Evolutionary conservation across 2,329 filamentous ascomycete species (phyloP).

Genomic region (Neonectria faginata): DNA sequence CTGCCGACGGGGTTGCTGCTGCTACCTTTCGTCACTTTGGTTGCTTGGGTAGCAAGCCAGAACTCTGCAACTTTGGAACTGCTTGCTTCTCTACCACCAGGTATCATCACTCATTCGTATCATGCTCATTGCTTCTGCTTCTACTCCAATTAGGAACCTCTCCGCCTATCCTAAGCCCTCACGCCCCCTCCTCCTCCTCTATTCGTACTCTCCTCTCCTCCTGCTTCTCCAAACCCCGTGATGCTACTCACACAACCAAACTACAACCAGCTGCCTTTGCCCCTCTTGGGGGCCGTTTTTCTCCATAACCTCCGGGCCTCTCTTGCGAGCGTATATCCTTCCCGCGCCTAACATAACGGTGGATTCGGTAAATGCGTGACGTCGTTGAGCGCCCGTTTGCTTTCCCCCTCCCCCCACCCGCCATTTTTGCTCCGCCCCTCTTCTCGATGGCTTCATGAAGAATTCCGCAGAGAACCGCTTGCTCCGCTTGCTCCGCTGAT

Average conservation of each 20-base stretch:
- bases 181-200: background rate
- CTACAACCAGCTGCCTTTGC: background rate
- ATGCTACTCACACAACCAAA: conserved; percentile 21
- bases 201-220: background rate
- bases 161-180: background rate
- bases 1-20: conserved; percentile 17
- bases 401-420: background rate
- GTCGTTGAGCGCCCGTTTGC: background rate
- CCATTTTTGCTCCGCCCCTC: background rate
- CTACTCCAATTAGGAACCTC: background rate
- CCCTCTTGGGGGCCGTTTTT: conserved; percentile 8
- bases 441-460: conserved; percentile 22
- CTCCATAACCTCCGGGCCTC: background rate
- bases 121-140: background rate
- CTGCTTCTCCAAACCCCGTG: background rate
- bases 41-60: no score
- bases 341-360: background rate
- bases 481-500: background rate
- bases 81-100: background rate
- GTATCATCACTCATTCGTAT: background rate
- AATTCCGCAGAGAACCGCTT: conserved; percentile 11
- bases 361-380: conserved; percentile 1
- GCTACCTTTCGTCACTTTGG: no score
- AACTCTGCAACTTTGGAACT: background rate
- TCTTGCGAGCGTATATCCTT: background rate